phyloP scores from a whole-genome alignment of 1,284 basidiomycete genomes.

The Ganoderma sinense region DNA sequence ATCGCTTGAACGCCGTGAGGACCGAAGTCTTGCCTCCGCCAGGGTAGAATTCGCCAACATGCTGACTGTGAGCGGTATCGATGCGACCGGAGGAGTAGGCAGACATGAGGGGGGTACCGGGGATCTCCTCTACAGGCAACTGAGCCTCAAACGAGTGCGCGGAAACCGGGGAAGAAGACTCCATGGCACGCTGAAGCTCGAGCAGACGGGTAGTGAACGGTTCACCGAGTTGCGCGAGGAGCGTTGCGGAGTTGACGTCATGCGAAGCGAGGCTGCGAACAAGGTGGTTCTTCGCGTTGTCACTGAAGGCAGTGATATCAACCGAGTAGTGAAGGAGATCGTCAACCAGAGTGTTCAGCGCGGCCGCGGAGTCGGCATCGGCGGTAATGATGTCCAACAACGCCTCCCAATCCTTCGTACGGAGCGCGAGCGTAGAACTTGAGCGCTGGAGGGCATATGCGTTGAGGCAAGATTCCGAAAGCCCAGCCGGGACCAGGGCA shows the following conservation, averaged over 20 bases:
- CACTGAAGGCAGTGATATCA: slow-evolving; percentile 28
- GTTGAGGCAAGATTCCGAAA: slow-evolving; percentile 31
- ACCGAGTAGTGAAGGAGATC: slow-evolving; percentile 29
- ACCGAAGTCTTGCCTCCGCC: slow-evolving; percentile 34
- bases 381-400: slow-evolving; percentile 35
- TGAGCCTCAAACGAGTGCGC: slow-evolving; percentile 23
- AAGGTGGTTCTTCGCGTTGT: slow-evolving; percentile 26
- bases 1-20: slow-evolving; percentile 45
- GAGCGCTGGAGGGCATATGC: slow-evolving; percentile 40
- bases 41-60: slow-evolving; percentile 51
- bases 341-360: slow-evolving; percentile 29
- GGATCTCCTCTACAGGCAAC: slow-evolving; percentile 22
- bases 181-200: slow-evolving; percentile 22
- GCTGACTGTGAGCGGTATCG: slow-evolving; percentile 44
- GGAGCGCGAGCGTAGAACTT: slow-evolving; percentile 33
- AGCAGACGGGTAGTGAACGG: slow-evolving; percentile 24
- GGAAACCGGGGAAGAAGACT: slow-evolving; percentile 19
- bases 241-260: slow-evolving; percentile 25
- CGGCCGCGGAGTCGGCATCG: slow-evolving; percentile 24
- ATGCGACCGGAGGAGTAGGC: slow-evolving; percentile 30
- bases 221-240: slow-evolving; percentile 30
- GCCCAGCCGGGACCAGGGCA: slow-evolving; percentile 20
- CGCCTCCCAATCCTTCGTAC: slow-evolving; percentile 39
- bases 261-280: slow-evolving; percentile 25
- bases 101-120: slow-evolving; percentile 20